A percentile compares a stretch with the other conserved stretches of the same genome.
Evolutionary conservation across 805 yeast species (phyloP).

Genomic region (Starmera pachycereana): DNA sequence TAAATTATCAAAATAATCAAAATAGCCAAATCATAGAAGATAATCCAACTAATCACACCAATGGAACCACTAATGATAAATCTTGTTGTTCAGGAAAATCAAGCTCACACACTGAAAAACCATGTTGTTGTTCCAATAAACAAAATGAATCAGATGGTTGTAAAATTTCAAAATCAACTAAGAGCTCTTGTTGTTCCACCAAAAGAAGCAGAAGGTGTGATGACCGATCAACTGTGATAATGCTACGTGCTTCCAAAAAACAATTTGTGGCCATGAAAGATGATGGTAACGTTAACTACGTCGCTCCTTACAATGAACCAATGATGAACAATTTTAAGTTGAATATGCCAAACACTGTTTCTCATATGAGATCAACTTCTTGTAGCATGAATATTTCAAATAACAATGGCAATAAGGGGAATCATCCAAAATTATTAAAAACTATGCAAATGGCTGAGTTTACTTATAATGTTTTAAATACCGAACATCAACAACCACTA

Average conservation of each 20-base stretch:
- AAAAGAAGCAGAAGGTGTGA: too few species aligned
- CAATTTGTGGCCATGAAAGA: conserved; percentile 16
- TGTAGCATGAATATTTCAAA: conserved; percentile 1
- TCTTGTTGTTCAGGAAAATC: not conserved
- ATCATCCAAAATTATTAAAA: not conserved
- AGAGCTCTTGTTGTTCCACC: conserved; percentile 1
- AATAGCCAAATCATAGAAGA: not conserved
- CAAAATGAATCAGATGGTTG: not conserved
- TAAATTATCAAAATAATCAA: not conserved
- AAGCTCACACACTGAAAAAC: not conserved
- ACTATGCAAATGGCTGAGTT: not conserved
- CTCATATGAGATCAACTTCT: not conserved
- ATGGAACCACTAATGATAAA: not conserved
- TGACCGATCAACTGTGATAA: conserved; percentile 8
- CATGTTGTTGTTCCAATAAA: conserved; percentile 4
- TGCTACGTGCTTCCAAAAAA: conserved; percentile 17
- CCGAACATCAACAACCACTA: not conserved
- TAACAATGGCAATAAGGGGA: conserved; percentile 2
- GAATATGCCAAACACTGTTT: not conserved
- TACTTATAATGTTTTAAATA: not conserved
- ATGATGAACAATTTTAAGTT: conserved; percentile 10
- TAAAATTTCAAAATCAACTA: not conserved
- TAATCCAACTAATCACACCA: not conserved
- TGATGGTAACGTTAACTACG: conserved; percentile 15
- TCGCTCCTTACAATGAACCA: conserved; percentile 16